phyloP scores from a whole-genome alignment of 2,329 filamentous ascomycete species.

The Nemania sp. region DNA sequence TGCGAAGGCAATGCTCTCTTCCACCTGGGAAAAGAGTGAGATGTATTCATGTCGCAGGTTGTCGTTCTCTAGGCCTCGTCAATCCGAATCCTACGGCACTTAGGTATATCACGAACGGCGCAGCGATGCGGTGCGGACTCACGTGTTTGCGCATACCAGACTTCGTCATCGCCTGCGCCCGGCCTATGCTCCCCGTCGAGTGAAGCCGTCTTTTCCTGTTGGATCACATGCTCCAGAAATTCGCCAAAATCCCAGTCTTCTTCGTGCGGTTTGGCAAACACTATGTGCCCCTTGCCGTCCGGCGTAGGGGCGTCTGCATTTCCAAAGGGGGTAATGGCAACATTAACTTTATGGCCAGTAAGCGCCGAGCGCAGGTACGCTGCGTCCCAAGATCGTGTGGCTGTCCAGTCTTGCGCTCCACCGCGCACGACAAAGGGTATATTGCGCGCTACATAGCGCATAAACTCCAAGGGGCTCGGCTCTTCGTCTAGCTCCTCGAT shows the following conservation, averaged over 20 bases:
- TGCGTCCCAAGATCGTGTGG: conserved; percentile 64
- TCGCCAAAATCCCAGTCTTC: conserved; percentile 62
- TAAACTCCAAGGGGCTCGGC: conserved; percentile 77
- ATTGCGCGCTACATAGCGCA: conserved; percentile 75
- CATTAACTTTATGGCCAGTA: conserved; percentile 63
- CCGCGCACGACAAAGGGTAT: conserved; percentile 72
- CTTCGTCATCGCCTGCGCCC: conserved; percentile 44
- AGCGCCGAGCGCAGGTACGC: conserved; percentile 61
- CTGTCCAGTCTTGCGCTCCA: conserved; percentile 65
- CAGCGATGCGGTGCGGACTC: conserved; percentile 33
- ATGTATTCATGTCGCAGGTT: conserved; percentile 76
- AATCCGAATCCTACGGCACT: too few relatives aligned
- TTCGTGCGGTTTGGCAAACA: conserved; percentile 76
- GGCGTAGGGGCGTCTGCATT: conserved; percentile 58
- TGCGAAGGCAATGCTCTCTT: conserved; percentile 69
- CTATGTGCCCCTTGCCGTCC: conserved; percentile 38
- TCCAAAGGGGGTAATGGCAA: conserved; percentile 76
- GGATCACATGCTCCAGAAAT: conserved; percentile 64
- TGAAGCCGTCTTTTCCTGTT: conserved; percentile 52
- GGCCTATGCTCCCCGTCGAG: conserved; percentile 28
- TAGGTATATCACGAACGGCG: too few relatives aligned
- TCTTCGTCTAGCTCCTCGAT: conserved; percentile 65
- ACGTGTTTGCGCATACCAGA: conserved; percentile 78
- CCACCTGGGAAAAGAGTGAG: conserved; percentile 64
- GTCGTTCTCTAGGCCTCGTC: conserved; percentile 66